phyloP scores from a whole-genome alignment of 176 grass and related monocot genomes.

The Phragmites australis region DNA sequence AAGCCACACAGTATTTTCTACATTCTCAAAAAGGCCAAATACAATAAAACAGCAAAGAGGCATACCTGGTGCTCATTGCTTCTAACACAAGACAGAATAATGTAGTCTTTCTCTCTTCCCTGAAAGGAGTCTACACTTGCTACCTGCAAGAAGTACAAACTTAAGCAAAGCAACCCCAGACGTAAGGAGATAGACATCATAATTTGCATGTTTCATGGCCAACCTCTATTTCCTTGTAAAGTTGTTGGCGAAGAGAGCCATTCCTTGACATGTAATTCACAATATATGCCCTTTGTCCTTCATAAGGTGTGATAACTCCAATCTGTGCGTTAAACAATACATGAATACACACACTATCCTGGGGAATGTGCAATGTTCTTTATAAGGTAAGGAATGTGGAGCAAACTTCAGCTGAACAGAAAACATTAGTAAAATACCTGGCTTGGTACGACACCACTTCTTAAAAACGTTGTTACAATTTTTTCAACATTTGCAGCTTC shows the following conservation, averaged over 20 bases:
- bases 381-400: not conserved
- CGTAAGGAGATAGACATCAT: not conserved
- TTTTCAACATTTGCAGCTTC: conserved; percentile 99
- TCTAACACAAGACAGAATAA: conserved; percentile 97
- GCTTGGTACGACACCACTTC: conserved; percentile 96
- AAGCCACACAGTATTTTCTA: not conserved
- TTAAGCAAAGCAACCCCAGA: conserved; percentile 23
- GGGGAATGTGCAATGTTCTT: not conserved
- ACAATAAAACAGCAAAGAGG: conserved; percentile 13
- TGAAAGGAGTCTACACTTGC: conserved; percentile 99
- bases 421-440: conserved; percentile 54
- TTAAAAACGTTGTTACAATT: conserved; percentile 96
- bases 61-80: conserved; percentile 98
- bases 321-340: conserved; percentile 61
- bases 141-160: conserved; percentile 59
- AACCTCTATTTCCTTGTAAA: conserved; percentile 99
- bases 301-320: conserved; percentile 98
- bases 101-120: conserved; percentile 99
- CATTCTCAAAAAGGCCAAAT: not conserved
- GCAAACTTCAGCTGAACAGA: conserved; percentile 15
- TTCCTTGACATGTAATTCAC: conserved; percentile 99
- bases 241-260: conserved; percentile 92
- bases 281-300: conserved; percentile 99
- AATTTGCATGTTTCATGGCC: not conserved
- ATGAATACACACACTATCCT: conserved; percentile 20